These are phyloP conservation scores for Aspergillus conjunctus DNA, from an alignment of 495 filamentous ascomycete species.

Conservation along the genomic window DNA sequence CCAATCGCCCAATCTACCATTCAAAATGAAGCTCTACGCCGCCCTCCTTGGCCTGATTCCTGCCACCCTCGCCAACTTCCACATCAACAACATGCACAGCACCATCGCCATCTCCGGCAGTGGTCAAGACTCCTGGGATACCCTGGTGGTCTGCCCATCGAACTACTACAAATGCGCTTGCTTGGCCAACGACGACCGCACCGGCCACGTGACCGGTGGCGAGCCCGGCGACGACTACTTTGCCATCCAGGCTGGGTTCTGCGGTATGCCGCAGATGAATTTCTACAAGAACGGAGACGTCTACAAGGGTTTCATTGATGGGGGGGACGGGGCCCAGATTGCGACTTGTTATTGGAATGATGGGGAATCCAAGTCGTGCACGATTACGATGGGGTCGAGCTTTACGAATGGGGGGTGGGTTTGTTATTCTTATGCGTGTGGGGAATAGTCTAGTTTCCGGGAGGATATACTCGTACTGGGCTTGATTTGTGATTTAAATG, in stretches of 20 bases:
- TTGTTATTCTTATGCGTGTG: not conserved
- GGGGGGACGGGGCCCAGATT: not conserved
- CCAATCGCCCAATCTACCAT: not conserved
- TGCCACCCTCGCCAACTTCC: not conserved
- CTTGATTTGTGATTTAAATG: too few relatives aligned
- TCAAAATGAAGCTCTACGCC: not conserved
- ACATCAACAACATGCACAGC: not conserved
- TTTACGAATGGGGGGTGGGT: not conserved
- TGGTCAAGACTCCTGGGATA: not conserved
- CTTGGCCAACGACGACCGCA: not conserved
- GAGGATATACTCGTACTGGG: too few relatives aligned
- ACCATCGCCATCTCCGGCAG: not conserved
- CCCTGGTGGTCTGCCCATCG: not conserved
- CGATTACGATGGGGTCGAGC: not conserved
- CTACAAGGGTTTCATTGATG: not conserved
- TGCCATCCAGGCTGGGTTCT: not conserved
- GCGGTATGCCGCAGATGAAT: not conserved
- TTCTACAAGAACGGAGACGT: not conserved
- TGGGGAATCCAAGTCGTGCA: not conserved
- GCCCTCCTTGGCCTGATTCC: not conserved
- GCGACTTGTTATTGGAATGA: not conserved
- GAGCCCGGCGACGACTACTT: not conserved
- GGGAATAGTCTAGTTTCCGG: too few relatives aligned
- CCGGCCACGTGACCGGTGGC: not conserved
- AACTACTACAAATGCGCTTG: not conserved